phyloP scores from a whole-genome alignment of 179 eudicot genomes.

The Vitellaria paradoxa region DNA sequence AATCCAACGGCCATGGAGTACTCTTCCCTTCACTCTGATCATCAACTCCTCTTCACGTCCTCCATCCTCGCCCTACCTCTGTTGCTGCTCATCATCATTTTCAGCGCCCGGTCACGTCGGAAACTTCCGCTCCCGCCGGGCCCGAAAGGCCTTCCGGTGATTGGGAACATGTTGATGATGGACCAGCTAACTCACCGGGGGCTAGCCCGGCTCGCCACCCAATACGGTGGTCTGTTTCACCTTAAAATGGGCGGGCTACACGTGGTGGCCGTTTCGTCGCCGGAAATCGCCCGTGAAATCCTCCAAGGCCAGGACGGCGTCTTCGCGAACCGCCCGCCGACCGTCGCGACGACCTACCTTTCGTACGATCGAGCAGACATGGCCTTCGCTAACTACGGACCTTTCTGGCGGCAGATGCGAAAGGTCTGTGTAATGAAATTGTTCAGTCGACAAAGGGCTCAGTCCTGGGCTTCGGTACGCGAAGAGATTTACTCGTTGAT shows the following conservation, averaged over 20 bases:
- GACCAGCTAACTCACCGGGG: slow-evolving; percentile 74
- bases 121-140: slow-evolving; percentile 61
- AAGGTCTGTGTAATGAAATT: slow-evolving; percentile 86
- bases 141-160: slow-evolving; percentile 56
- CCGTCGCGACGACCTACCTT: slow-evolving; percentile 65
- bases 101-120: slow-evolving; percentile 7
- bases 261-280: slow-evolving; percentile 50
- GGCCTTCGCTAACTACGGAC: slow-evolving; percentile 91
- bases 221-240: slow-evolving; percentile 61
- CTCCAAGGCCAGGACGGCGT: slow-evolving; percentile 76
- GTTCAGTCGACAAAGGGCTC: slow-evolving; percentile 78
- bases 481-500: slow-evolving; percentile 59
- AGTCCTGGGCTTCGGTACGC: slow-evolving; percentile 86
- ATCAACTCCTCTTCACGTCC: not conserved
- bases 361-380: slow-evolving; percentile 77
- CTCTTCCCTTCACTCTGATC: not conserved
- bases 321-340: slow-evolving; percentile 75
- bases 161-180: slow-evolving; percentile 76
- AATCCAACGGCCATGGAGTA: slow-evolving; percentile 4
- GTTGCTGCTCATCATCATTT: not conserved
- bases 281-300: slow-evolving; percentile 65
- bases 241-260: slow-evolving; percentile 59
- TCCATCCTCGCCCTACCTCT: not conserved
- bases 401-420: slow-evolving; percentile 97
- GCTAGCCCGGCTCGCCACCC: slow-evolving; percentile 40